These are phyloP conservation scores for Nemania sp. DNA, from an alignment of 2,329 filamentous ascomycete genomes.

Conservation along the genomic window DNA sequence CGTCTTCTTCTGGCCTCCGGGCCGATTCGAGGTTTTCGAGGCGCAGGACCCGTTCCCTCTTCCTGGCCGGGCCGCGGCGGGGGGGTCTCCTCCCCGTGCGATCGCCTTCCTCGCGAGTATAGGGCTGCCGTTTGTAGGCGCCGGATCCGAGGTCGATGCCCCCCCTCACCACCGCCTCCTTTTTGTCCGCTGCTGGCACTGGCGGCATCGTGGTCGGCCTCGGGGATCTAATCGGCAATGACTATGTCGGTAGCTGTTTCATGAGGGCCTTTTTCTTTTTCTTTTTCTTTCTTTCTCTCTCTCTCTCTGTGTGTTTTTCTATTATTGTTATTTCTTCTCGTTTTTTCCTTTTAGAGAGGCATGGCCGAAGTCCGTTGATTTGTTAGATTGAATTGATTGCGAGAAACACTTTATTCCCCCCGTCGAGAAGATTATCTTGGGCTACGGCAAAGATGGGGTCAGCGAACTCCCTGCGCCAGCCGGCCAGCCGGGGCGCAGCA, in stretches of 20 bases:
- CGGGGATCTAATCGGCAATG: neutral
- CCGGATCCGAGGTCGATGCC: too few relatives aligned
- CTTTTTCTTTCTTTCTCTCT: too few relatives aligned
- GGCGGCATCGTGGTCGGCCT: conserved; percentile 17
- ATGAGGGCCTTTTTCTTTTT: neutral
- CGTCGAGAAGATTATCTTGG: neutral
- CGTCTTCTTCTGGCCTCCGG: neutral
- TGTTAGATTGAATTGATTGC: neutral
- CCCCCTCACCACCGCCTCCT: neutral
- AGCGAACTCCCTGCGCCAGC: neutral
- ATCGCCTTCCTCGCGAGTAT: conserved; percentile 15
- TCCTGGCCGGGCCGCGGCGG: too few relatives aligned
- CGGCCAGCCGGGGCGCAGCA: neutral
- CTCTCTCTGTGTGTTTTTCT: too few relatives aligned
- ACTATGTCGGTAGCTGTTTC: neutral
- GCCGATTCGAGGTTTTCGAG: neutral
- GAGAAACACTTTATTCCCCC: neutral
- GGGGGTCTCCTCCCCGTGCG: neutral
- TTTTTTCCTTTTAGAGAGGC: neutral
- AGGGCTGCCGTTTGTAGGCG: conserved; percentile 13
- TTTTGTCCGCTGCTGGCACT: conserved; percentile 8
- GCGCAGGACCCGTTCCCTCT: too few relatives aligned
- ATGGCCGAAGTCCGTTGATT: neutral
- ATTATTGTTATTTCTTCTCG: too few relatives aligned
- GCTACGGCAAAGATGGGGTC: neutral